Evolutionary conservation across 179 eudicot genomes (phyloP), one percentile per base, ranked within the genome.

Genomic region (Monotropa hypopitys): DNA sequence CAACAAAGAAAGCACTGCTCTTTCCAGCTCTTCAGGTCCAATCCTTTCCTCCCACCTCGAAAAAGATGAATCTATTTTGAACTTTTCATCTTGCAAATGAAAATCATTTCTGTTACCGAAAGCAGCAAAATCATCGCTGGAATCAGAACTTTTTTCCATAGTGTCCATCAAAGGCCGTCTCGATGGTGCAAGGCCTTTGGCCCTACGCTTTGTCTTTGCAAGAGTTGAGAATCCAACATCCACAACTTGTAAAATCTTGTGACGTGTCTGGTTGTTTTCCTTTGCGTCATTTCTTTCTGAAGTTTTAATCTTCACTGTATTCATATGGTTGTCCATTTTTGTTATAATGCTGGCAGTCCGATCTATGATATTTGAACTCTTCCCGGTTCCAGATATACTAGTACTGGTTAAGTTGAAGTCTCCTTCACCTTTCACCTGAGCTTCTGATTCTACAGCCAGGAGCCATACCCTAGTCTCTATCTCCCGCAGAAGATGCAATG

Each of bases 391-490:
- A 74, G 85, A 84, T 75, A 87, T 89, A 70, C 83, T 82, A 79
- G 84, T 79, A 67, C 84, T 80, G 79, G 77, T 76, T 45, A 85
- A 79, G 72, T 78, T 79, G 45, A 87, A 84, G 78, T 89, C 94
- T 62, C 88, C 86, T 75, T 91, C 97, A 70, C 84, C 85, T 83
- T 91, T 91, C 79, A 88, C 83, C 77, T 88, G 92, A 80, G 91
- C 94, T 86, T 94, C 97, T 65, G 98, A 94, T 80, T 94, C 97
- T 43, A 94, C 98, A 40, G 98, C 98, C 80, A 94, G 84, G 77
- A 94, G 97, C 98, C 98, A 94, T 72, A 91, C 95, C 79, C 97
- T 87, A 65, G 98, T 94, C 84, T 94, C 98, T 54, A 94, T 90
- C 86, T 94, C 98, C 21, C 98, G 90, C 77, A 94, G 86, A 80